phyloP scores from a whole-genome alignment of 2,329 filamentous ascomycete genomes.

The Aureobasidium sp. region DNA sequence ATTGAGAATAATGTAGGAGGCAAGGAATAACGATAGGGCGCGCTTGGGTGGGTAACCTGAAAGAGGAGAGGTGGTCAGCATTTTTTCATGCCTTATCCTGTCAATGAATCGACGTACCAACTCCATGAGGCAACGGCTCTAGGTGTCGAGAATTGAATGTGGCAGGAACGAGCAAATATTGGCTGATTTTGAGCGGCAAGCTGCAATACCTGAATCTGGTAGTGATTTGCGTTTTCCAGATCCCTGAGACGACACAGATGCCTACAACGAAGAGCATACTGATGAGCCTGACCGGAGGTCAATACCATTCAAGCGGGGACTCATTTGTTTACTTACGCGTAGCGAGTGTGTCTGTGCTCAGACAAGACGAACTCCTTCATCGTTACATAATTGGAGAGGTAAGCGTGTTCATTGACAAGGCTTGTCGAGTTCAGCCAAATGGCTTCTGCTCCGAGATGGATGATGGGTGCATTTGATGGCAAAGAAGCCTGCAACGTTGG shows the following conservation, averaged over 20 bases:
- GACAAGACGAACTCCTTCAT: constrained; percentile 25
- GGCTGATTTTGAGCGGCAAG: not conserved
- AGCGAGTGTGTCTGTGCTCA: constrained; percentile 27
- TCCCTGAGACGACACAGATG: constrained; percentile 13
- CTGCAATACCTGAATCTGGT: constrained; percentile 5
- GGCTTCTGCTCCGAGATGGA: constrained; percentile 16
- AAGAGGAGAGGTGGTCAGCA: not conserved
- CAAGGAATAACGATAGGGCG: constrained; percentile 24
- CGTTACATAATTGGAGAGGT: constrained; percentile 24
- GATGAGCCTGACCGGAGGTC: constrained; percentile 17
- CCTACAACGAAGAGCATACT: constrained; percentile 19
- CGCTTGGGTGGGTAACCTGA: constrained; percentile 21
- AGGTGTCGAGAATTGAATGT: not conserved
- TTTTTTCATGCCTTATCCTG: too few relatives aligned
- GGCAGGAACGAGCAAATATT: not conserved
- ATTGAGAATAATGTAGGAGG: constrained; percentile 26
- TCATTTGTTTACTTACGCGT: constrained; percentile 23
- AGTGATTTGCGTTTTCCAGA: constrained; percentile 7
- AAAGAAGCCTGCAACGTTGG: not conserved
- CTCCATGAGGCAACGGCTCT: not conserved
- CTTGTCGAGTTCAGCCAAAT: constrained; percentile 25
- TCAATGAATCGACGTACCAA: not conserved
- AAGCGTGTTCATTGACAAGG: constrained; percentile 25
- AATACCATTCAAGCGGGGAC: not conserved
- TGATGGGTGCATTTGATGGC: not conserved